A percentile compares a stretch with the other conserved stretches of the same genome.
These are phyloP conservation scores for Vitis rotundifolia DNA, from an alignment of 164 flowering plant genomes.

Conservation along the genomic window DNA sequence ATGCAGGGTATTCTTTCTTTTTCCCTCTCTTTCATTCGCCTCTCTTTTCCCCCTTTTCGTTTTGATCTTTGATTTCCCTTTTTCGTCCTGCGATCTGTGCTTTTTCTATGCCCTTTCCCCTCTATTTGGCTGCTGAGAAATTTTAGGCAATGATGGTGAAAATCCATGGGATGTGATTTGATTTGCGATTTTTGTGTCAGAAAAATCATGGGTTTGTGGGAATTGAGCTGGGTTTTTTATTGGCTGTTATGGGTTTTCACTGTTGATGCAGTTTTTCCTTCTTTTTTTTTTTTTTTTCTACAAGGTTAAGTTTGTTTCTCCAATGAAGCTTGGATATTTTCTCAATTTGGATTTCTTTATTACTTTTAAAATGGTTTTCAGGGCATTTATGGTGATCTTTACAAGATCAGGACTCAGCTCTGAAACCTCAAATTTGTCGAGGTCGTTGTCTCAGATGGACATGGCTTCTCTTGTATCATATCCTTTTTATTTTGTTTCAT, in stretches of 20 bases:
- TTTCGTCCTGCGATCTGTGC: not conserved
- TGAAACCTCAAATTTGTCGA: no score
- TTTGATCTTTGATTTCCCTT: not conserved
- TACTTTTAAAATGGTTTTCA: no score
- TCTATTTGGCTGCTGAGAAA: not conserved
- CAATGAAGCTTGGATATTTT: no score
- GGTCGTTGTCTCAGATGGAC: no score
- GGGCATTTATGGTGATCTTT: no score
- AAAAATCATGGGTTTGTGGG: not conserved
- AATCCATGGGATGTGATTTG: constrained; percentile 5
- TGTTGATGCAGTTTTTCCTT: not conserved
- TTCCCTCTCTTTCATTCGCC: not conserved
- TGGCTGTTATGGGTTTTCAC: constrained; percentile 4
- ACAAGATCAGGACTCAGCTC: no score
- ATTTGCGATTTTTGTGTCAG: not conserved
- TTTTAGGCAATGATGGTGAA: no score
- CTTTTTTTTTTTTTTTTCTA: not conserved
- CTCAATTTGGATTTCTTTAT: no score
- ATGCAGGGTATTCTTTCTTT: constrained; percentile 47
- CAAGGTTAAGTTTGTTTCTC: constrained; percentile 7
- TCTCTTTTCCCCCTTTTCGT: not conserved
- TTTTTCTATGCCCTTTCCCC: not conserved
- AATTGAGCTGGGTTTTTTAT: constrained; percentile 5
- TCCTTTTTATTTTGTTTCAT: no score
- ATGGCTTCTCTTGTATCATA: no score